Evolutionary conservation across 192 early-diverging fungal genomes (phyloP), one percentile per base, ranked within the genome.

Genomic region (Rhizoclosmatium sp.): DNA sequence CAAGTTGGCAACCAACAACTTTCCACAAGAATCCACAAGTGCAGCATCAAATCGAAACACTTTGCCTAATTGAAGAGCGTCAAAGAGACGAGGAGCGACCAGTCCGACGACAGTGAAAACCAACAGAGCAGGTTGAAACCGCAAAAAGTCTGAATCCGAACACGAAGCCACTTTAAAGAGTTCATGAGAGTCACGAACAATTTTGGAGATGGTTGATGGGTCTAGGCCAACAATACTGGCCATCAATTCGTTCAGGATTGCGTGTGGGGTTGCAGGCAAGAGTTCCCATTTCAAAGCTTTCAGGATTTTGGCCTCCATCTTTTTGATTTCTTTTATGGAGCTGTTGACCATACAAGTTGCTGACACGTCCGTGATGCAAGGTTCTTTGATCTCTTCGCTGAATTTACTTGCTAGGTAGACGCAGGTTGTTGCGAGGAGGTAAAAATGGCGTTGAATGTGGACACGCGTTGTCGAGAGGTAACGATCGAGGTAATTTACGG

Each of bases 351-450:
- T 47, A 12, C 45, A 66, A 16, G 19, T 2, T 51, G 31, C 75
- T 12, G 31, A 10, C 23, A 76, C 49, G 41, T 76, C 75, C 40
- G 44, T 49, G 31, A 76, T 54, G 41, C 75, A 76, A 2, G 75
- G 75, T 41, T 76, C 75, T 9, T 76, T 76, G 16, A 66, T n/a
- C 12, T 76, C 75, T 51, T 76, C 75, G 61, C 65, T 47, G 49
- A 76, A 76, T 59, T 76, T 76, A 1, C 47, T 4, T 10, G 75
- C 75, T 1, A 76, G 10, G 62, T 67, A 76, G 19, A 76, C 40
- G 40, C 62, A 65, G 2, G 62, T 48, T 1, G 75, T 66, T 14
- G 75, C 40, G 3, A 76, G 31, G 39, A 76, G 64, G 65, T 76
- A 67, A 10, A 66, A 41, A n/a, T 76, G 61, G 1, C 42, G 49